Conservation (phyloP, 2,329 filamentous ascomycete species). For the Stachybotrys elegans region DNA sequence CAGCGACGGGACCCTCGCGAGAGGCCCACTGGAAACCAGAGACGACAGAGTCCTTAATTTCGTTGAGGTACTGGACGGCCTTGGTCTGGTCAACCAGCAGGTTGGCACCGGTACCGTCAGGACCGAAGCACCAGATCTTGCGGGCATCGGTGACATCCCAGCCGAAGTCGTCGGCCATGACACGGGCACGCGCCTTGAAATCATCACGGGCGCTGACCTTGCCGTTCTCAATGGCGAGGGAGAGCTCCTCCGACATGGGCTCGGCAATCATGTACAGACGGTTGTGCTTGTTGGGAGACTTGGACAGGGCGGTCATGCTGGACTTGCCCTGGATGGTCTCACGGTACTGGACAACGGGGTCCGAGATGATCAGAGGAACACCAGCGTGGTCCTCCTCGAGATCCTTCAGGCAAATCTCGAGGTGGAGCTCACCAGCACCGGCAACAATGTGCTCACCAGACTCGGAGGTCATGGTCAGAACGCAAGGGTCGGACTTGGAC, state of each 20-base stretch:
- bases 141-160: constrained; percentile 99
- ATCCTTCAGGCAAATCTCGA: constrained; percentile 99
- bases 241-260: constrained; percentile 88
- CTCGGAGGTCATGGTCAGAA: constrained; percentile 81
- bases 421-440: constrained; percentile 97
- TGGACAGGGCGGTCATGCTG: constrained; percentile 94
- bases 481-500: constrained; percentile 99
- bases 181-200: constrained; percentile 96
- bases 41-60: constrained; percentile 99
- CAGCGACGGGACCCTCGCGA: constrained; percentile 92
- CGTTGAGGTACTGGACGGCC: constrained; percentile 99
- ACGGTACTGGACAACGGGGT: constrained; percentile 98
- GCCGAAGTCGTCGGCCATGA: constrained; percentile 92
- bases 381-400: constrained; percentile 98
- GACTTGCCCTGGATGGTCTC: constrained; percentile 85
- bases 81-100: constrained; percentile 99
- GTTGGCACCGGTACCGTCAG: constrained; percentile 96
- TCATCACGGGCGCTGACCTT: constrained; percentile 95
- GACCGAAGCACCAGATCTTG: constrained; percentile 99
- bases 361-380: constrained; percentile 95
- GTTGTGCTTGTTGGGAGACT: constrained; percentile 99
- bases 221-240: constrained; percentile 83
- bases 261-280: constrained; percentile 94
- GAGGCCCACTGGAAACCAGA: constrained; percentile 99
- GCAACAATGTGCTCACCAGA: constrained; percentile 99